Base-by-base conservation (phyloP, 2,329 filamentous ascomycete species). In the Plectosphaerella plurivora region DNA sequence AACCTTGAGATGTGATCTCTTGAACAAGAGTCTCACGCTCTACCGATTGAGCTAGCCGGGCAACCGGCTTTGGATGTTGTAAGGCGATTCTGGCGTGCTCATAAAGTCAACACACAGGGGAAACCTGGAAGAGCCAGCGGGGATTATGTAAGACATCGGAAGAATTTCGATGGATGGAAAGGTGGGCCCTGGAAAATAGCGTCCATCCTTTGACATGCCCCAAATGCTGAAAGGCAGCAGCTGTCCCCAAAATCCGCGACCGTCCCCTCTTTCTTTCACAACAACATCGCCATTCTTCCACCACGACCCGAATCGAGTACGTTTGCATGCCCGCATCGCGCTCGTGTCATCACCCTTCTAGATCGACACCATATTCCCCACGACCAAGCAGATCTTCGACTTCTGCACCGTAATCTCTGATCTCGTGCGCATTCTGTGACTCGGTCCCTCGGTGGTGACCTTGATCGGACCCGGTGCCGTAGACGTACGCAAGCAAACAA, bases 1-100 rank as follows among this genome's bases (percentile, higher is more conserved):
- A 44, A 44, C 41, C 41, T 44, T 44, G 41, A 44, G 41, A 44
- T 44, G 41, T 44, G 41, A 44, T 18, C 41, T 44, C 41, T 20
- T 16, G 18, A 22, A 22, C 79, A 79, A 81, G 82, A 86, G 83
- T 84, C 82, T 83, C 77, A 85, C 82, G 82, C 82, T 86, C 82
- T 86, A 84, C 79, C 79, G 79, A 83, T 83, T 83, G 80, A 83
- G 80, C 79, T 83, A 83, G 74, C 76, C 75, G 72, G 76, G 75
- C 75, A 18, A 18, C 41, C 41, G 41, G 41, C 41, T 44, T 44
- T 44, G 41, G 18, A 44, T 18, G 10, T 18, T 12, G 11, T 4
- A 33, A 33, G 10, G 6, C 8, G 7, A 20, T 18, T 18, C 11
- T 44, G 41, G 5, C 41, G 16, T 44, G 5, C 11, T 18, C 18